These are phyloP conservation scores for Cokeromyces recurvatus DNA, from an alignment of 371 early-diverging fungal genomes.

Conservation along the genomic window DNA sequence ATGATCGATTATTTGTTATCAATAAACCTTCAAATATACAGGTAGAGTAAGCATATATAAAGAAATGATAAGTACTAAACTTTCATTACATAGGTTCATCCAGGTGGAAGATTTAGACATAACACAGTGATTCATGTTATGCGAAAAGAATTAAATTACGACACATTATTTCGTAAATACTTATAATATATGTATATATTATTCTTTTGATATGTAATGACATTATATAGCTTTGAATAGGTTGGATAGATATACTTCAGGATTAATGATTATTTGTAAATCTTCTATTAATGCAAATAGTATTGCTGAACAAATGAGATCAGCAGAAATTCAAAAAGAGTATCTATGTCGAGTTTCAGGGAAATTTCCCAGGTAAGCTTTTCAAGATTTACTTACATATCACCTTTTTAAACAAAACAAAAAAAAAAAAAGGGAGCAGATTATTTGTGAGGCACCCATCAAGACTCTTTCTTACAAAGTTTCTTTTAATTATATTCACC, in stretches of 20 bases:
- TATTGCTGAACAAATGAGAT: conserved; percentile 61
- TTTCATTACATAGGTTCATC: conserved; percentile 46
- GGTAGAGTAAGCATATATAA: conserved; percentile 22
- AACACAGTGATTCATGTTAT: conserved; percentile 84
- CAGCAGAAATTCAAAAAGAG: conserved; percentile 72
- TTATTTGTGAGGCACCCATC: conserved; percentile 78
- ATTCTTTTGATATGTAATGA: not conserved
- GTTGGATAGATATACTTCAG: conserved; percentile 91
- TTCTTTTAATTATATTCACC: conserved; percentile 75
- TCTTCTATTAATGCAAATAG: conserved; percentile 56
- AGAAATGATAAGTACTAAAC: too few relatives aligned
- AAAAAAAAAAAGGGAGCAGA: conserved; percentile 42
- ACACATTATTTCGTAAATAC: conserved; percentile 66
- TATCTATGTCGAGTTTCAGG: conserved; percentile 88
- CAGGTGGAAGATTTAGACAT: conserved; percentile 74
- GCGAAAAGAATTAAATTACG: conserved; percentile 56
- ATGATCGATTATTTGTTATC: conserved; percentile 71
- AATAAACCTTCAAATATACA: conserved; percentile 91
- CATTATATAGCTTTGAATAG: conserved; percentile 69
- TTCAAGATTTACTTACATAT: too few relatives aligned
- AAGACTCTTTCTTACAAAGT: conserved; percentile 44
- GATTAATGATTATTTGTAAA: conserved; percentile 76
- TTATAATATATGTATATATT: not conserved
- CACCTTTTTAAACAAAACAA: too few relatives aligned
- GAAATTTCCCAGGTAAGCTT: conserved; percentile 69